Evolutionary conservation across 225 moss, liverwort and hornwort genomes (phyloP).

Genomic region (Physcomitrium patens): DNA sequence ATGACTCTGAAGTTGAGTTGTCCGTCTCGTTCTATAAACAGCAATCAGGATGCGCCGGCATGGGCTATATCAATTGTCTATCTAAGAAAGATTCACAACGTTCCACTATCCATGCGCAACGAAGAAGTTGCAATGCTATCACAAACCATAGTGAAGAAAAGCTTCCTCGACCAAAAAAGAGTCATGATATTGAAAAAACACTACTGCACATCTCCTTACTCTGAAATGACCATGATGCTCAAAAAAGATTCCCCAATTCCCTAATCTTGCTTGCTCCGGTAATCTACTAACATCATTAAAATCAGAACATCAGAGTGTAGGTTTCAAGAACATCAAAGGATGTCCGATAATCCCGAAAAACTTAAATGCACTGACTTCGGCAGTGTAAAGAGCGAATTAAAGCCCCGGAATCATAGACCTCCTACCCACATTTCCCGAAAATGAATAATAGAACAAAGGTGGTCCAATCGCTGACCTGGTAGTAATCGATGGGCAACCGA

Average conservation of each 20-base stretch:
- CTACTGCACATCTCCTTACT: not conserved
- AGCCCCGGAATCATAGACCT: not conserved
- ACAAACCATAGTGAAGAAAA: constrained; percentile 7
- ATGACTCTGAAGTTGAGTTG: not conserved
- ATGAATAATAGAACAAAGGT: not conserved
- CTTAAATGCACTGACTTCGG: not conserved
- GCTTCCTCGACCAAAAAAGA: not conserved
- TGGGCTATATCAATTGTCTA: not conserved
- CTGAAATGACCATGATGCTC: not conserved
- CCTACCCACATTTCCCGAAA: not conserved
- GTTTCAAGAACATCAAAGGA: constrained; percentile 27
- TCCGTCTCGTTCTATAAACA: not conserved
- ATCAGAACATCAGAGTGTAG: not conserved
- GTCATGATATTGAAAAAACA: not conserved
- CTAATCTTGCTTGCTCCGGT: not conserved
- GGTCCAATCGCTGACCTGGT: constrained; percentile 59
- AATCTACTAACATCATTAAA: not conserved
- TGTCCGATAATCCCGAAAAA: not conserved
- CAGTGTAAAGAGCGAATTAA: not conserved
- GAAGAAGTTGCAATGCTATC: not conserved
- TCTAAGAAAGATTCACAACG: not conserved
- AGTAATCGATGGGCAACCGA: constrained; percentile 85
- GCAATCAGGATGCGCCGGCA: too few species aligned
- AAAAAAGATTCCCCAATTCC: constrained; percentile 8
- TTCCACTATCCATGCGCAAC: not conserved